Base-by-base conservation (phyloP, 139 green algal species). In the Raphidocelis subcapitata region DNA sequence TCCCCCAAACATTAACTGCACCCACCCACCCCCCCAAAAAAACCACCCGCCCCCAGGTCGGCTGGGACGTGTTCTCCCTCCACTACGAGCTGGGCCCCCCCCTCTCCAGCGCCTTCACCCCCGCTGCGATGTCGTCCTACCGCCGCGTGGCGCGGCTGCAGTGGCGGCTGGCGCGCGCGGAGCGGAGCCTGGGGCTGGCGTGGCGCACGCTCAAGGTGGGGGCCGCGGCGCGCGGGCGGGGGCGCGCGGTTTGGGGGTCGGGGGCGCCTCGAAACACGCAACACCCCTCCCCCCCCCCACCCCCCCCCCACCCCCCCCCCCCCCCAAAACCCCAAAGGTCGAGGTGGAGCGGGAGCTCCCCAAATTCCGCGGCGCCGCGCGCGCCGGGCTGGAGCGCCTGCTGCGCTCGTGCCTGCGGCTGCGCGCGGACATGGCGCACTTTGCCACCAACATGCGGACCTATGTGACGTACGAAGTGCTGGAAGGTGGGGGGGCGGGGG, bases 51-150 rank as follows among this genome's bases (percentile, higher is more conserved):
- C 24, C 54, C 2, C 79, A 90, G 64, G 74, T 28, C n/a, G 95
- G 95, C 18, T 98, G 94, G 95, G 90, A 98, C 61, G 87, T 96
- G 24, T 98, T 98, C 68, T 84, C 78, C 8, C 76, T 98, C 46
- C 70, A 89, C 51, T 98, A 98, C 78, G 67, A 83, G 10, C 57
- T 93, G 46, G 62, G 62, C 14, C 37, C 63, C 2, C 81, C 90
- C 12, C 73, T 96, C 28, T 79, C 69, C 36, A 90, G 88, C 35
- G 74, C 95, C 24, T 89, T 96, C 81, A 95, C 87, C 4, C 63
- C 81, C 12, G 28, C 37, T 18, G 77, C 74, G 0, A 87, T 92
- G 84, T 35, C 55, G 36, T 78, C 76, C 32, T 98, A 98, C 81
- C 80, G 87, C 44, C 79, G 85, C 32, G 82, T 95, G 32, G 95